Base-by-base conservation (phyloP, 2,329 filamentous ascomycete genomes). In the Hirsutella minnesotensis region DNA sequence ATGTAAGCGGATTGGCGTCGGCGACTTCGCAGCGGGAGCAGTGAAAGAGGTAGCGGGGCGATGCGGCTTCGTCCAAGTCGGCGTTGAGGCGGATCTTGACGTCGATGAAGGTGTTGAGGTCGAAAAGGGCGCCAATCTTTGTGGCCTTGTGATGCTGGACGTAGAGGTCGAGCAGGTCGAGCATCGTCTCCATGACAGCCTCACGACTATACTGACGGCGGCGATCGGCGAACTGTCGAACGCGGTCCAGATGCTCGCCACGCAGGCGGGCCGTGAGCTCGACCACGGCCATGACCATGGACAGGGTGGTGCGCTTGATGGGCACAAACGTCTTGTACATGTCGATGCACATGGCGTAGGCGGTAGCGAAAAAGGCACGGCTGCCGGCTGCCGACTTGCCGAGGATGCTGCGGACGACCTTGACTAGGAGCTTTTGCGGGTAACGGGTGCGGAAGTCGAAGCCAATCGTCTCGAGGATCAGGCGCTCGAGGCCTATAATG, bases 401-500 rank as follows among this genome's bases (percentile, higher is more conserved):
- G 15, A 75, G 58, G 44, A 82, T 70, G 38, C 66, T 65, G 55
- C 81, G 77, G 40, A 80, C 72, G 21, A 95, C 72, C 65, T 96
- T 96, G 51, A 87, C 73, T 35, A 96, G 69, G 19, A 86, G 72
- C 49, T 88, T 86, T 53, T 95, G 87, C 1, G 90, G 88, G 54
- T 94, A 84, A 31, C 88, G 81, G 45, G 81, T 89, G 30, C 89
- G 80, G 57, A 96, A 96, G 61, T 98, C 90, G 61, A 98, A 98
- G 48, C 85, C 83, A 24, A 89, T 83, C 2, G 86, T 83, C 64
- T 98, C 92, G 41, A 98, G 80, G 63, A 96, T 94, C 44, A 94
- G 76, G 5, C 92, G 78, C 64, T 98, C 92, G 3, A 96, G 75
- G 2, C 86, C 87, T 48, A 95, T 88, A 49, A 95, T 83, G 45